Conservation (phyloP, 768 basidiomycete genomes). For the Pholiota molesta region DNA sequence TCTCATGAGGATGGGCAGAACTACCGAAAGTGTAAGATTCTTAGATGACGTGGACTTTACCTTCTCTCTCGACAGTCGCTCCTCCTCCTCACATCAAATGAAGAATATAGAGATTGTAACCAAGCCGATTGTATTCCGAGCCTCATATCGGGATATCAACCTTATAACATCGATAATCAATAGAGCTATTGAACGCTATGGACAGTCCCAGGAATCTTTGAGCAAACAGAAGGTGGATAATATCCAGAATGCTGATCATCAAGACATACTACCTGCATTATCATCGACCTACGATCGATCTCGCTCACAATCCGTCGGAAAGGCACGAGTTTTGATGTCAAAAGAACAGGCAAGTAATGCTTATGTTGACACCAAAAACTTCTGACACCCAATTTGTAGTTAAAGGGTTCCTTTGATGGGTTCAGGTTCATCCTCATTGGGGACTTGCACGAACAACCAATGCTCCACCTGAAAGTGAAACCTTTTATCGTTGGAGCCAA, state of each 20-base stretch:
- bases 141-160: slow-evolving; percentile 93
- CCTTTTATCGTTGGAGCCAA: slow-evolving; percentile 82
- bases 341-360: slow-evolving; percentile 72
- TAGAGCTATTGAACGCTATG: slow-evolving; percentile 82
- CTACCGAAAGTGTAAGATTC: slow-evolving; percentile 84
- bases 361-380: not conserved
- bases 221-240: slow-evolving; percentile 10
- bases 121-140: slow-evolving; percentile 87
- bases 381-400: slow-evolving; percentile 41
- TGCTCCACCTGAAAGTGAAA: slow-evolving; percentile 87
- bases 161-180: slow-evolving; percentile 87
- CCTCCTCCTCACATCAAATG: slow-evolving; percentile 67
- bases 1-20: slow-evolving; percentile 82
- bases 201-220: slow-evolving; percentile 38
- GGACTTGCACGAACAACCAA: slow-evolving; percentile 92
- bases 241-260: not conserved
- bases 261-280: not conserved
- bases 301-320: slow-evolving; percentile 30
- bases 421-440: slow-evolving; percentile 94
- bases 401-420: slow-evolving; percentile 86
- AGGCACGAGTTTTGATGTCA: slow-evolving; percentile 55
- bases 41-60: slow-evolving; percentile 92
- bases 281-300: slow-evolving; percentile 4
- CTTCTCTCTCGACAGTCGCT: slow-evolving; percentile 84
- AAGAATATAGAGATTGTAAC: slow-evolving; percentile 82